Percentiles rank a stretch among this genome's conserved stretches.
Conservation (phyloP, 1,139 yeast genomes). For the Saccharomyces pastorianus region DNA sequence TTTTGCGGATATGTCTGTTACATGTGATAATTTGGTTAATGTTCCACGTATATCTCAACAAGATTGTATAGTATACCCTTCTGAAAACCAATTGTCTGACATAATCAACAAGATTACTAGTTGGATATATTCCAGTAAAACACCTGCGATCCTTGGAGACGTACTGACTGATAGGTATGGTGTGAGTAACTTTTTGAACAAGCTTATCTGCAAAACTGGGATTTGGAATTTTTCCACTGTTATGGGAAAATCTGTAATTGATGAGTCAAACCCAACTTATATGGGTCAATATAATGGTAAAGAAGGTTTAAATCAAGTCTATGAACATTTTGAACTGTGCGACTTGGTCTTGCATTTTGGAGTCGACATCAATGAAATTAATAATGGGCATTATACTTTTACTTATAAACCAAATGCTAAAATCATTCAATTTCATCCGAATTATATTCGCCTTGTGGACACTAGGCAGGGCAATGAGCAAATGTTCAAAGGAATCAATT, state of each 20-base stretch:
- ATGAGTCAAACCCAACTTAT: slow-evolving; percentile 51
- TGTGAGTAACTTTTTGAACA: slow-evolving; percentile 38
- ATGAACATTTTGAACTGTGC: slow-evolving; percentile 21
- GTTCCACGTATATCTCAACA: slow-evolving; percentile 22
- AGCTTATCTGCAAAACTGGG: slow-evolving; percentile 40
- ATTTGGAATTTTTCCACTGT: slow-evolving; percentile 26
- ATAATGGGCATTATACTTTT: slow-evolving; percentile 41
- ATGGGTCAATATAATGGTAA: slow-evolving; percentile 49
- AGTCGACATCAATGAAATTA: slow-evolving; percentile 44
- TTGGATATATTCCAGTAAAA: slow-evolving; percentile 42
- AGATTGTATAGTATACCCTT: slow-evolving; percentile 20
- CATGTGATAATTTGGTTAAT: slow-evolving; percentile 28
- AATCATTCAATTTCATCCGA: slow-evolving; percentile 33
- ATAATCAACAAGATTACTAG: slow-evolving; percentile 43
- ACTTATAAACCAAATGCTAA: slow-evolving; percentile 25
- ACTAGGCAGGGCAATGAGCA: slow-evolving; percentile 11
- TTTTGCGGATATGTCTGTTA: slow-evolving; percentile 46
- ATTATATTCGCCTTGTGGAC: slow-evolving; percentile 37
- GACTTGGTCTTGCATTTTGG: slow-evolving; percentile 51
- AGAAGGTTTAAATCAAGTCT: slow-evolving; percentile 15
- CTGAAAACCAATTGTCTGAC: slow-evolving; percentile 7
- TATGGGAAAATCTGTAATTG: slow-evolving; percentile 37
- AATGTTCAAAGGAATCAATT: slow-evolving; percentile 34
- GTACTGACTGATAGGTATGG: slow-evolving; percentile 46
- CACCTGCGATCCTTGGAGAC: slow-evolving; percentile 63